Evolutionary conservation across 2,329 filamentous ascomycete genomes (phyloP).

Genomic region (Claviceps sp.): DNA sequence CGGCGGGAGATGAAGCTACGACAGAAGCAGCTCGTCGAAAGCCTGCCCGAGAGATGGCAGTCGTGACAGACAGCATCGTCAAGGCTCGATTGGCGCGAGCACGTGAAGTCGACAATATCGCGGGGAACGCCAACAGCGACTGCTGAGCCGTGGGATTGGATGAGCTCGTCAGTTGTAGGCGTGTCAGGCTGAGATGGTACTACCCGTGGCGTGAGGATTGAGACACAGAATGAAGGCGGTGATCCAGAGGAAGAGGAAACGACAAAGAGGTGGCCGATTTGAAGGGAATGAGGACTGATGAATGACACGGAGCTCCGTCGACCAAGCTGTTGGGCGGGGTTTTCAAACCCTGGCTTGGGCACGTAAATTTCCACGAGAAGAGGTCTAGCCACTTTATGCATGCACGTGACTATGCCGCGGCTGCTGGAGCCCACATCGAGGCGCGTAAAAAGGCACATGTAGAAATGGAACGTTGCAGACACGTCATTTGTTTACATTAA

Average conservation of each 20-base stretch:
- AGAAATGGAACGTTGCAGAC: background rate
- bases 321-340: background rate
- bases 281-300: background rate
- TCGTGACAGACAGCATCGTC: slow-evolving; percentile 3
- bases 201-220: no score
- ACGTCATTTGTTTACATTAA: no score
- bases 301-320: background rate
- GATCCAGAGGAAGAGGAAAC: background rate
- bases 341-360: background rate
- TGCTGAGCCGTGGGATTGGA: no score
- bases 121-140: background rate
- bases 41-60: background rate
- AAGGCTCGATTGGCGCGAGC: no score
- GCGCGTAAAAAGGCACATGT: background rate
- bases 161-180: no score
- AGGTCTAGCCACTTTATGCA: no score
- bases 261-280: background rate
- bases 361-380: no score
- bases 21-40: background rate
- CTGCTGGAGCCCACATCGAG: no score
- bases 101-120: background rate
- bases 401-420: no score
- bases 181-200: no score
- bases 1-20: background rate
- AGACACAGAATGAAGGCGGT: background rate